phyloP scores from a whole-genome alignment of 1,284 basidiomycete species.

The Tylopilus sp. region DNA sequence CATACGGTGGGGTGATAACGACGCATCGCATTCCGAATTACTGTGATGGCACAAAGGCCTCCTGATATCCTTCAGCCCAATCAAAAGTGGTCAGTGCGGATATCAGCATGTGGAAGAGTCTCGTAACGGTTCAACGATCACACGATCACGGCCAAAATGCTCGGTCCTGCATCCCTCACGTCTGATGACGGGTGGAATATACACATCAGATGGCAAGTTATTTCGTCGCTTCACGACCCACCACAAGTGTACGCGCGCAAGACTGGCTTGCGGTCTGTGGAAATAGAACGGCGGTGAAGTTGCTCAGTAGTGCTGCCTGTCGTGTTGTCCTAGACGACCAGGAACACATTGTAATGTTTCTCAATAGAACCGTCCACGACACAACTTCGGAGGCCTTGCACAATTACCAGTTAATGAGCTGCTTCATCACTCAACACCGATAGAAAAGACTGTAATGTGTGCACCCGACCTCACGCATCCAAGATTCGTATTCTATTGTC shows the following conservation, averaged over 20 bases:
- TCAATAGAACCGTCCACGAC: neutral
- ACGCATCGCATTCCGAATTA: too few species aligned
- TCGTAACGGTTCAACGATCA: too few species aligned
- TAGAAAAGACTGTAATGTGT: too few species aligned
- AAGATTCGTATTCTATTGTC: neutral
- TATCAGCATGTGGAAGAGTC: too few species aligned
- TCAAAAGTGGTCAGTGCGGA: too few species aligned
- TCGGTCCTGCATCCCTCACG: too few species aligned
- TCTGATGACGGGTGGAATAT: neutral
- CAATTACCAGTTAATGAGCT: neutral
- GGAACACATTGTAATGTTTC: too few species aligned
- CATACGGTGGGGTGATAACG: too few species aligned
- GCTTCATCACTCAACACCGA: too few species aligned
- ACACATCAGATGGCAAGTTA: neutral
- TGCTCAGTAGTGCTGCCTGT: neutral
- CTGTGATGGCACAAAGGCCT: too few species aligned
- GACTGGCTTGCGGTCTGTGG: neutral
- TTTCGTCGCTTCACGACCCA: neutral
- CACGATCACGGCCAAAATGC: too few species aligned
- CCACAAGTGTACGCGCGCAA: neutral
- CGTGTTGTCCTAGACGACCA: neutral
- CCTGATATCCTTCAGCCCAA: too few species aligned
- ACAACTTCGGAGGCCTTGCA: neutral
- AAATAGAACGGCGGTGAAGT: neutral
- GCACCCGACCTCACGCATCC: neutral